These are phyloP conservation scores for Theileria orientalis DNA, from an alignment of 169 alveolate genomes.

Conservation along the genomic window DNA sequence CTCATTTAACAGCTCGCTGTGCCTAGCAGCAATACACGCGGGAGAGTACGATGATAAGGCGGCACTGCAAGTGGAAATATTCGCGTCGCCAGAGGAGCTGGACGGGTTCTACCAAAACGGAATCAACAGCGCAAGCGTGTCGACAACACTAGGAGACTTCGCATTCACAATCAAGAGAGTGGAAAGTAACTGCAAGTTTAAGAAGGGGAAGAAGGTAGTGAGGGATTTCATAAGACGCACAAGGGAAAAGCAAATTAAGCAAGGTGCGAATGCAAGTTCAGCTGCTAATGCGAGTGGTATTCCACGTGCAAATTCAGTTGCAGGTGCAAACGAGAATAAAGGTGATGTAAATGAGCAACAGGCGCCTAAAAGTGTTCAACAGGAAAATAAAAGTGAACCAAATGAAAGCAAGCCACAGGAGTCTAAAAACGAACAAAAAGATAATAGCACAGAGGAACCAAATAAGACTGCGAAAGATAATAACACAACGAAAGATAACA, in stretches of 20 bases:
- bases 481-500: neutral
- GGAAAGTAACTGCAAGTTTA: slow-evolving; percentile 66
- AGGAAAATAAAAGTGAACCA: slow-evolving; percentile 40
- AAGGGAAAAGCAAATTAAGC: slow-evolving; percentile 8
- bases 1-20: slow-evolving; percentile 80
- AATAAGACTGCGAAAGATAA: neutral
- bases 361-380: neutral
- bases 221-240: neutral
- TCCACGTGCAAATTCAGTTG: neutral
- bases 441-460: neutral
- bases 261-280: neutral
- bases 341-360: neutral
- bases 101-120: slow-evolving; percentile 81
- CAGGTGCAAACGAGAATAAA: neutral
- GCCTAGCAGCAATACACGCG: slow-evolving; percentile 84
- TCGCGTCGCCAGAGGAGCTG: slow-evolving; percentile 73
- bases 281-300: neutral
- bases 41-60: slow-evolving; percentile 73
- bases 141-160: slow-evolving; percentile 60
- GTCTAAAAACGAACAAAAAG: slow-evolving; percentile 38
- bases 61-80: slow-evolving; percentile 63
- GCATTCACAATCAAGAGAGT: slow-evolving; percentile 68
- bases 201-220: slow-evolving; percentile 16
- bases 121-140: slow-evolving; percentile 70
- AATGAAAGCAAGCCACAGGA: slow-evolving; percentile 41